These are phyloP conservation scores for Theobroma cacao DNA, from an alignment of 345 rosid species.

Conservation along the genomic window DNA sequence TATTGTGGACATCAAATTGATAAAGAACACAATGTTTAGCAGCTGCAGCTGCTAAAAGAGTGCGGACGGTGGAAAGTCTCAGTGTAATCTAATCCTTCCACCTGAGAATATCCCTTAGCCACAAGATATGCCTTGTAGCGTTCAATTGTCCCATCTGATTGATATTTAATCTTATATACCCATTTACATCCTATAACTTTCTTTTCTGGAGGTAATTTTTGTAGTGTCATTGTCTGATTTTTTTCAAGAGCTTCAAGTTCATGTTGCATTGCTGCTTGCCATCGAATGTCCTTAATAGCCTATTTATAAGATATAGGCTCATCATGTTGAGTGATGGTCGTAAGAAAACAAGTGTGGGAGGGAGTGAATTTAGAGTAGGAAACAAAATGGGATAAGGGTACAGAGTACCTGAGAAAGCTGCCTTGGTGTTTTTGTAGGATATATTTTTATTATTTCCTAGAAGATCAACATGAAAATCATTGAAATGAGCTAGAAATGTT, in stretches of 20 bases:
- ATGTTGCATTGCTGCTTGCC: not conserved
- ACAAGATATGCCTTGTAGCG: not conserved
- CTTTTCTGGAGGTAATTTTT: not conserved
- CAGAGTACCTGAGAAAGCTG: too few relatives aligned
- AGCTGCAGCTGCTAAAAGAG: not conserved
- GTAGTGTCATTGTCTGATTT: not conserved
- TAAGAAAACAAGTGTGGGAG: too few relatives aligned
- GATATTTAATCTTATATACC: not conserved
- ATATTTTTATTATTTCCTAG: too few relatives aligned
- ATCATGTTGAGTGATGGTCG: too few relatives aligned
- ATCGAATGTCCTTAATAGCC: not conserved
- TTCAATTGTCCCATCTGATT: not conserved
- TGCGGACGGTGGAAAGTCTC: not conserved
- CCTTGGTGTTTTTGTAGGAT: too few relatives aligned
- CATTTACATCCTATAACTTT: not conserved
- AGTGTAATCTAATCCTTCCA: conserved; percentile 1
- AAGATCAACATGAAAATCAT: too few relatives aligned
- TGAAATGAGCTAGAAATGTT: too few relatives aligned
- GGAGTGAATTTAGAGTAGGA: too few relatives aligned
- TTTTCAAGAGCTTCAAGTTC: not conserved
- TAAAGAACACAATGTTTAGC: not conserved
- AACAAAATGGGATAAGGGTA: too few relatives aligned
- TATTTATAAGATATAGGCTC: too few relatives aligned
- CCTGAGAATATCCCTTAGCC: not conserved
- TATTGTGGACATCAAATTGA: too few relatives aligned